These are phyloP conservation scores for Syzygium syzygioides DNA, from an alignment of 441 rosid species.

Conservation along the genomic window DNA sequence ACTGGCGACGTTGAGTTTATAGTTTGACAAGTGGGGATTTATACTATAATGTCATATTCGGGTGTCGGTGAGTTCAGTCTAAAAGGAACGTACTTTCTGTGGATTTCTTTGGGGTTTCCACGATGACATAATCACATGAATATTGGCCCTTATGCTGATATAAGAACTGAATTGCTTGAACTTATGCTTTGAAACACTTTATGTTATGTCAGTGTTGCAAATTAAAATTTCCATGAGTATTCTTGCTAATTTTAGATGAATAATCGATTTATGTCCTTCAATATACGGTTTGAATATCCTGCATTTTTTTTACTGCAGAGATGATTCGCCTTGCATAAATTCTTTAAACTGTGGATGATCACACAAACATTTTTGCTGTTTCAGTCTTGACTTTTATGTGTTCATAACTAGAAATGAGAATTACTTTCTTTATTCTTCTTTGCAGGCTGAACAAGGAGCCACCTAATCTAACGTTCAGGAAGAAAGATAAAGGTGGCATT, in stretches of 20 bases:
- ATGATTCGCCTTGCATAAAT: background rate
- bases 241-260: background rate
- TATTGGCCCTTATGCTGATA: background rate
- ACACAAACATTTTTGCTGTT: background rate
- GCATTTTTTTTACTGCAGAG: background rate
- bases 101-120: background rate
- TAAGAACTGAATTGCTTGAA: background rate
- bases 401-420: background rate
- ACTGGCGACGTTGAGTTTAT: background rate
- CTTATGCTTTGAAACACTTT: background rate
- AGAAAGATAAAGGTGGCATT: conserved; percentile 97
- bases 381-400: background rate
- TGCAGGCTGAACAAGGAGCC: conserved; percentile 96
- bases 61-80: background rate
- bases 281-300: background rate
- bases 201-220: background rate
- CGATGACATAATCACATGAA: background rate
- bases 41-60: background rate
- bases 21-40: background rate
- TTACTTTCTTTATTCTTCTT: conserved; percentile 8
- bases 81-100: background rate
- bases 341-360: background rate
- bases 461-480: conserved; percentile 96
- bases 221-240: background rate
- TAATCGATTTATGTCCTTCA: background rate